These are phyloP conservation scores for Epichloe gansuensis DNA, from an alignment of 2,329 filamentous ascomycete species.

Conservation along the genomic window DNA sequence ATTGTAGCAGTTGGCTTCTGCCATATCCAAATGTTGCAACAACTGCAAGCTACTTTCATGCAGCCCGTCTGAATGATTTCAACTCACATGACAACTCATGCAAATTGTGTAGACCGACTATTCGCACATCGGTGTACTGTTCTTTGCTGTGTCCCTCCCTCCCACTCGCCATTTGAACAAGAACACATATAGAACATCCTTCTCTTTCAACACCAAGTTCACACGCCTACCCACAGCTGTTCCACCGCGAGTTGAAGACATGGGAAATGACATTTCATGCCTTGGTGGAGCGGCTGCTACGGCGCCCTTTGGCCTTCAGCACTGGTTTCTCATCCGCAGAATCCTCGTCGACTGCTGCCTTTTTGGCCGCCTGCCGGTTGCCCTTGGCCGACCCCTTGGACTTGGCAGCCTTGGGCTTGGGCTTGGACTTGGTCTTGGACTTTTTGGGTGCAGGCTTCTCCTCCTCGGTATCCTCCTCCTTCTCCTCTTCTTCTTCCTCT, in stretches of 20 bases:
- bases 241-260: background rate
- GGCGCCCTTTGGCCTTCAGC: conserved; percentile 15
- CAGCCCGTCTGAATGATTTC: no score
- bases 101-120: no score
- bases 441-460: conserved; percentile 3
- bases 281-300: conserved; percentile 14
- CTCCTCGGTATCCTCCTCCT: background rate
- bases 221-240: background rate
- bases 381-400: conserved; percentile 2
- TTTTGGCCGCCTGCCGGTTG: conserved; percentile 2
- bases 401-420: background rate
- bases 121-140: no score
- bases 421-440: conserved; percentile 5
- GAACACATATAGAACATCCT: background rate
- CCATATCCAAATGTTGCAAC: no score
- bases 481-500: conserved; percentile 9
- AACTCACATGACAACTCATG: no score
- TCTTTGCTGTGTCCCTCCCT: background rate
- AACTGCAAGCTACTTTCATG: no score
- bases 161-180: background rate
- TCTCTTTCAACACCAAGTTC: background rate
- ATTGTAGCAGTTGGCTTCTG: no score
- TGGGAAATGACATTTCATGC: conserved; percentile 2
- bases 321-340: conserved; percentile 10
- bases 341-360: conserved; percentile 1